Base-by-base conservation (phyloP, 2,329 filamentous ascomycete species). In the Phyllosticta paracitricarpa region DNA sequence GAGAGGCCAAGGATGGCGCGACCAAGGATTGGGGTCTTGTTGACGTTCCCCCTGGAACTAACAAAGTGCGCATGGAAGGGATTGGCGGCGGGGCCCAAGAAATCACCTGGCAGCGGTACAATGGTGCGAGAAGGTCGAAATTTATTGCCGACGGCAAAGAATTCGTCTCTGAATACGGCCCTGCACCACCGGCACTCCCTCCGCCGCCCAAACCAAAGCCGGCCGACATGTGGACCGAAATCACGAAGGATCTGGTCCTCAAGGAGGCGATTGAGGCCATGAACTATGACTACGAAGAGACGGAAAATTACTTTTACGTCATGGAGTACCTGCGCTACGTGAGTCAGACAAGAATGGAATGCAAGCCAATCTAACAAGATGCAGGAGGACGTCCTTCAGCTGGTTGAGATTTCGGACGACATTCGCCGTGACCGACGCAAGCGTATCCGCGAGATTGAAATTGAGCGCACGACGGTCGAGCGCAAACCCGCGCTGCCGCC, bases 261-360 rank as follows among this genome's bases (percentile, higher is more conserved):
- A 85, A 88, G 58, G 91, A 97, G 71, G 94, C 94, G 19, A 89
- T 97, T 65, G 87, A 96, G 67, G 81, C 88, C 68, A 77, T 87
- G 70, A 90, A 90, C 2, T 97, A 96, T 74, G 86, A 89, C 63
- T 97, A 87, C 70, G 91, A 97, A 72, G 92, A 97, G 79, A 94
- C 90, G 0, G 88, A 91, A 59, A 84, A 82, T 64, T 95, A 91
- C 75, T 97, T 89, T 75, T 97, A 97, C 74, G 85, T 97, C 54
- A 93, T 96, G 79, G 85, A 93, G 65, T 97, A 96, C 73, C 81
- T 99, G 59, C 80, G 82, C 76, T 91, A 94, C 71, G 92, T 96
- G 80, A 82, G 91, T 84, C 22, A 14, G 12, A 2, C 19, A 22
- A 12, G 10, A 53, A 40, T 12, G 14, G 2, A 7, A 5, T 14